phyloP scores from a whole-genome alignment of 495 filamentous ascomycete species.

The Cladorrhinum samala region DNA sequence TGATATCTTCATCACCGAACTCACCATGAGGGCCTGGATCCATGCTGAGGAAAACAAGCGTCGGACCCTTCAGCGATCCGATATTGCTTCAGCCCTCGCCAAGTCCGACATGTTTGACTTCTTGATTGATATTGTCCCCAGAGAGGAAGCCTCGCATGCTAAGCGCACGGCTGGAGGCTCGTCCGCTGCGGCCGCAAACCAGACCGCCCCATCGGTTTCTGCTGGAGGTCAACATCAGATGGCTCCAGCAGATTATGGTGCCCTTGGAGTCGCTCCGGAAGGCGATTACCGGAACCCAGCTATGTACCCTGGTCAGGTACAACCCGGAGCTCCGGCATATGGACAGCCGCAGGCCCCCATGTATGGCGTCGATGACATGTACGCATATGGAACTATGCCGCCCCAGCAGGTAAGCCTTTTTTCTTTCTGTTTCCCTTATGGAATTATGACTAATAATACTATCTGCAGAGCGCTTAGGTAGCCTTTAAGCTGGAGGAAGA shows the following conservation, averaged over 20 bases:
- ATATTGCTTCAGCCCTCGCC: slow-evolving; percentile 89
- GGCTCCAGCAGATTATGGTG: slow-evolving; percentile 62
- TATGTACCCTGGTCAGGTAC: slow-evolving; percentile 76
- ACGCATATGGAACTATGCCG: slow-evolving; percentile 73
- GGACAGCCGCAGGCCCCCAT: slow-evolving; percentile 66
- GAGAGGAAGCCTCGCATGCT: slow-evolving; percentile 84
- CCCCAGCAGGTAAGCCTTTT: slow-evolving; percentile 66
- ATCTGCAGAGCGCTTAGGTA: not conserved
- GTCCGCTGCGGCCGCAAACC: slow-evolving; percentile 41
- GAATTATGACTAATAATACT: not conserved
- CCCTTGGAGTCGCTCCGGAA: slow-evolving; percentile 46
- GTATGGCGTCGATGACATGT: slow-evolving; percentile 81
- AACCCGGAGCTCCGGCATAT: slow-evolving; percentile 63
- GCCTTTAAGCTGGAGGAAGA: not conserved
- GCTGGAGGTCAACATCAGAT: slow-evolving; percentile 38
- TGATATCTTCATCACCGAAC: slow-evolving; percentile 98
- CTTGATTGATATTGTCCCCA: slow-evolving; percentile 95
- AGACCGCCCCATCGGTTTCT: slow-evolving; percentile 53
- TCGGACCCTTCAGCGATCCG: slow-evolving; percentile 87
- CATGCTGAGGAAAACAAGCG: slow-evolving; percentile 99
- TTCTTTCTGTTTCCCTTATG: not conserved
- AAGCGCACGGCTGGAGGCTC: slow-evolving; percentile 55
- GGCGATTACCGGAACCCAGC: slow-evolving; percentile 71
- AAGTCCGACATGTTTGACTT: slow-evolving; percentile 99
- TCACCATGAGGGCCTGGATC: slow-evolving; percentile 99